A percentile compares a stretch with the other conserved stretches of the same genome.
Conservation (phyloP, 148 eudicot species). For the Hydrangea macrophylla region DNA sequence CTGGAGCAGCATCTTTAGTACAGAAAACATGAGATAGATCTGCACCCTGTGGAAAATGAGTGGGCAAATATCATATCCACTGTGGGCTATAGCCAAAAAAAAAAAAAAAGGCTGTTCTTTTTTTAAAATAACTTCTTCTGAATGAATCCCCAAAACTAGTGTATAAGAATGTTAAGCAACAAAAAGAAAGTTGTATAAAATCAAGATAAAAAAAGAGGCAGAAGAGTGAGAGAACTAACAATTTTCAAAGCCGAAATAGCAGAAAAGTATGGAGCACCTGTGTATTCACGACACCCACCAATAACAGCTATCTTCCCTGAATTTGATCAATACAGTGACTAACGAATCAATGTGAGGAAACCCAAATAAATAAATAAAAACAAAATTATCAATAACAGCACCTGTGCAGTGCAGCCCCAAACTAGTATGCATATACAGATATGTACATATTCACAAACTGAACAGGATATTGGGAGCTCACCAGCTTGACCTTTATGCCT, state of each 20-base stretch:
- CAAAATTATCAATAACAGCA: neutral
- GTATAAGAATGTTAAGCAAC: neutral
- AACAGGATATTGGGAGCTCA: conserved; percentile 18
- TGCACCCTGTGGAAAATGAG: conserved; percentile 65
- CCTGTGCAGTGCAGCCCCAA: too few relatives aligned
- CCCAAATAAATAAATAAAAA: neutral
- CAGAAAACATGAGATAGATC: conserved; percentile 97
- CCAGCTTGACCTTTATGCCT: conserved; percentile 96
- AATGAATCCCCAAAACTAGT: neutral
- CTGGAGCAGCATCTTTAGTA: conserved; percentile 93
- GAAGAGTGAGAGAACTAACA: conserved; percentile 46
- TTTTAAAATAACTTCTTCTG: too few relatives aligned
- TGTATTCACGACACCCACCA: conserved; percentile 97
- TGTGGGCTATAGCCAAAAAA: neutral
- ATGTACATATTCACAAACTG: neutral
- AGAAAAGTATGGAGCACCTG: conserved; percentile 96
- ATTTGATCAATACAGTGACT: conserved; percentile 10
- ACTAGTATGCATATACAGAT: neutral
- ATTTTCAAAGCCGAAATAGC: conserved; percentile 95
- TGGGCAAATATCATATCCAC: conserved; percentile 1
- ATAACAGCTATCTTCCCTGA: conserved; percentile 96
- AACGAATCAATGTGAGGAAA: neutral
- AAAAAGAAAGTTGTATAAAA: neutral
- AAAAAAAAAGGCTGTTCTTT: neutral
- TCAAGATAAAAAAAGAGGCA: neutral